Conservation (phyloP, 768 basidiomycete genomes). For the Leccinum incarnatum region DNA sequence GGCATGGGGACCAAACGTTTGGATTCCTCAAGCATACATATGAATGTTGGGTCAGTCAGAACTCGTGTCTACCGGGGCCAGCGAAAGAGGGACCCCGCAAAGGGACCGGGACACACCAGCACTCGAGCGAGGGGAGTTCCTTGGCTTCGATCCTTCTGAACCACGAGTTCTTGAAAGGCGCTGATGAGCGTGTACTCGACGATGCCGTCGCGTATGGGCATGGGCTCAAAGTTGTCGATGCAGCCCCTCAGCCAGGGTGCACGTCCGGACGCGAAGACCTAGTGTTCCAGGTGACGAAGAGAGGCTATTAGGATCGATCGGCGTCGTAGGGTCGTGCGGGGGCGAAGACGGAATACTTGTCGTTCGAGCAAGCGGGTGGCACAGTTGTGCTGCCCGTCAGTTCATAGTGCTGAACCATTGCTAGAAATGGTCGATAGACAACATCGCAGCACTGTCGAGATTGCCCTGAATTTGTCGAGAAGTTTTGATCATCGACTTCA, state of each 20-base stretch:
- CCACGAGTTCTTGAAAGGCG: slow-evolving; percentile 74
- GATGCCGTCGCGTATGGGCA: slow-evolving; percentile 71
- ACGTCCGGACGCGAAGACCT: slow-evolving; percentile 57
- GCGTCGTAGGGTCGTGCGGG: slow-evolving; percentile 23
- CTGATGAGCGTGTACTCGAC: slow-evolving; percentile 90
- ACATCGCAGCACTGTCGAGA: slow-evolving; percentile 59
- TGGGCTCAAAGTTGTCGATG: slow-evolving; percentile 88
- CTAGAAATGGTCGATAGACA: slow-evolving; percentile 94
- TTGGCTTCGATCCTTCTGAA: slow-evolving; percentile 76
- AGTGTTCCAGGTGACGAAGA: slow-evolving; percentile 97
- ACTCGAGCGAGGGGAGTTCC: slow-evolving; percentile 81
- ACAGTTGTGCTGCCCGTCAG: slow-evolving; percentile 55
- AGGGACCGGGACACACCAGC: slow-evolving; percentile 62
- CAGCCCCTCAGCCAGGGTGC: slow-evolving; percentile 79
- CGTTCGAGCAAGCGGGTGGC: slow-evolving; percentile 61
- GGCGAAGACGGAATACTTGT: slow-evolving; percentile 67
- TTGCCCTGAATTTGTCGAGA: slow-evolving; percentile 73
- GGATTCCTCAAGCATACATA: no score
- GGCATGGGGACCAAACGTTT: no score
- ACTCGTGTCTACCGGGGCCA: no score
- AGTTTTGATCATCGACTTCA: slow-evolving; percentile 56
- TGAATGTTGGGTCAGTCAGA: no score
- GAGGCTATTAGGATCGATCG: slow-evolving; percentile 35
- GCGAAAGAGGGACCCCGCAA: no score
- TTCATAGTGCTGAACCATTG: slow-evolving; percentile 86